phyloP scores from a whole-genome alignment of 768 basidiomycete species.

The Auriscalpium orientale region DNA sequence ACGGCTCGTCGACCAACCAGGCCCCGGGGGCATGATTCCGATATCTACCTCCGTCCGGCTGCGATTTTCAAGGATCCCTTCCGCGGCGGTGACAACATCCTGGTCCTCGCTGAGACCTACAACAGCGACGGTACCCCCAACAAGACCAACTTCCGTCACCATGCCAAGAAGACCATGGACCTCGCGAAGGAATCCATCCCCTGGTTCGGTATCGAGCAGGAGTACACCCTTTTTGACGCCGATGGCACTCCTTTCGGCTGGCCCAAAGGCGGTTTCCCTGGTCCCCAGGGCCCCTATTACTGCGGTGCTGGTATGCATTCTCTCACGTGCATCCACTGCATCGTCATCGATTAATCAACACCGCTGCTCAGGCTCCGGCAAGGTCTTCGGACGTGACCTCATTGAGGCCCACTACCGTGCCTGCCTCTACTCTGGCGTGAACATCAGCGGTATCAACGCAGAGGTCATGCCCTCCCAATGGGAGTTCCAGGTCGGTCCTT shows the following conservation, averaged over 20 bases:
- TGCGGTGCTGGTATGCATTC: slow-evolving; percentile 84
- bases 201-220: slow-evolving; percentile 99
- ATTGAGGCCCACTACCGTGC: slow-evolving; percentile 99
- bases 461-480: slow-evolving; percentile 99
- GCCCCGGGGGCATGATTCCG: slow-evolving; percentile 91
- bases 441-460: slow-evolving; percentile 98
- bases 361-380: slow-evolving; percentile 68
- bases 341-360: background rate
- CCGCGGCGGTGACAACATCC: slow-evolving; percentile 97
- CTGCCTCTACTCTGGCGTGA: slow-evolving; percentile 90
- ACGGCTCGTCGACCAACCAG: slow-evolving; percentile 96
- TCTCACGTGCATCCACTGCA: background rate
- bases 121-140: slow-evolving; percentile 99
- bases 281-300: slow-evolving; percentile 98
- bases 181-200: slow-evolving; percentile 71
- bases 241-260: slow-evolving; percentile 90
- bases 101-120: slow-evolving; percentile 95
- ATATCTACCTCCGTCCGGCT: slow-evolving; percentile 95
- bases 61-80: slow-evolving; percentile 99
- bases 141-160: slow-evolving; percentile 91
- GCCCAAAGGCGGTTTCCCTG: slow-evolving; percentile 99
- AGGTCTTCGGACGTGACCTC: slow-evolving; percentile 96
- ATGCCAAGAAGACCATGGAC: slow-evolving; percentile 94
- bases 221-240: slow-evolving; percentile 93
- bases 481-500: slow-evolving; percentile 99